Percentiles rank a stretch among this genome's conserved stretches.
phyloP scores from a whole-genome alignment of 164 flowering plant genomes.

The Cinnamomum chago region DNA sequence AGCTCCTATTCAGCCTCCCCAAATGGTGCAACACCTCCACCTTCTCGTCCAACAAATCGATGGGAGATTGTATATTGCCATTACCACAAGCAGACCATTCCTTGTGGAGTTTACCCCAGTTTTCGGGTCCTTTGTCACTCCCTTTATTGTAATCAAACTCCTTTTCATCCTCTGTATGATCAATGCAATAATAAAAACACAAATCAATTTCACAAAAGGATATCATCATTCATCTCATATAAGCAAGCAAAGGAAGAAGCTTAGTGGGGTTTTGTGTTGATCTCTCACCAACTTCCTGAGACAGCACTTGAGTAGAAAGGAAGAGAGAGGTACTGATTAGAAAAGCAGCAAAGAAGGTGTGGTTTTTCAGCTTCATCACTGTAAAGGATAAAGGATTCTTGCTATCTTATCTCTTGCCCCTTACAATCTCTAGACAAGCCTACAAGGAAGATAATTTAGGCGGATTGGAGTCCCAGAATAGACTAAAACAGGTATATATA shows the following conservation, averaged over 20 bases:
- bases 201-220: not conserved
- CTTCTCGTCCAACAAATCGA: conserved; percentile 18
- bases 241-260: too few species aligned
- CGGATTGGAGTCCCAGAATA: too few species aligned
- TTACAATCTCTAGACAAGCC: too few species aligned
- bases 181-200: not conserved
- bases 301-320: not conserved
- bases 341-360: not conserved
- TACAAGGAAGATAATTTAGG: too few species aligned
- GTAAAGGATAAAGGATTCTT: too few species aligned
- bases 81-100: conserved; percentile 27
- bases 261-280: not conserved
- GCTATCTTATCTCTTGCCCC: too few species aligned
- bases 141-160: conserved; percentile 26
- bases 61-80: conserved; percentile 33
- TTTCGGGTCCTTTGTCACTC: conserved; percentile 22
- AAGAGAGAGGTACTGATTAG: not conserved
- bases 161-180: conserved; percentile 24
- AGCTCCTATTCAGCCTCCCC: conserved; percentile 12
- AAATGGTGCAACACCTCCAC: conserved; percentile 13
- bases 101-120: conserved; percentile 27
- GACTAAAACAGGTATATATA: too few species aligned
- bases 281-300: not conserved
- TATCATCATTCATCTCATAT: not conserved
- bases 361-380: not conserved